phyloP scores from a whole-genome alignment of 768 basidiomycete species.

The Calvatia gigantea region DNA sequence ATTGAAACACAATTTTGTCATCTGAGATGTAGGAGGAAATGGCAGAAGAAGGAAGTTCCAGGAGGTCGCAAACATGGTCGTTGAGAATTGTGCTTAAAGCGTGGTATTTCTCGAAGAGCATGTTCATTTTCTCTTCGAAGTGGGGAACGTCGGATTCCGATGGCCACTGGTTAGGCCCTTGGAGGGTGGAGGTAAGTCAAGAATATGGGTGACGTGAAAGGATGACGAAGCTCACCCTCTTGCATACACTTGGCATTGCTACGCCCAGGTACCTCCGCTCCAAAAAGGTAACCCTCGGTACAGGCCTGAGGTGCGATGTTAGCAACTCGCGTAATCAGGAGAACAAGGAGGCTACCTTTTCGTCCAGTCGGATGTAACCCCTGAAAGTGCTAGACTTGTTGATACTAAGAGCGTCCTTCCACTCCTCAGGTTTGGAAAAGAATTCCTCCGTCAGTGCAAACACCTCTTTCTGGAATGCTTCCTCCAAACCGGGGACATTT shows the following conservation, averaged over 20 bases:
- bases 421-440: slow-evolving; percentile 1
- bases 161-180: slow-evolving; percentile 8
- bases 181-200: not conserved
- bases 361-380: not conserved
- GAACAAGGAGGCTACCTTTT: not conserved
- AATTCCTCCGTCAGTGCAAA: not conserved
- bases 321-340: not conserved
- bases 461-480: not conserved
- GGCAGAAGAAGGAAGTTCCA: not conserved
- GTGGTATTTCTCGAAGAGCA: not conserved
- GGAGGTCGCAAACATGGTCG: slow-evolving; percentile 1
- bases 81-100: not conserved
- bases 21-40: not conserved
- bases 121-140: not conserved
- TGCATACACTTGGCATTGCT: not conserved
- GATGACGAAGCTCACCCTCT: not conserved
- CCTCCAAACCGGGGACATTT: slow-evolving; percentile 1
- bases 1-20: not conserved
- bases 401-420: not conserved
- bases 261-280: not conserved
- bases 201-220: not conserved
- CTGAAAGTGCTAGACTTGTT: not conserved
- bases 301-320: not conserved
- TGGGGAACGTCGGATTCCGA: not conserved
- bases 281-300: slow-evolving; percentile 3